Evolutionary conservation across 2,329 filamentous ascomycete genomes (phyloP).

Genomic region (Nannizziopsis barbatae): DNA sequence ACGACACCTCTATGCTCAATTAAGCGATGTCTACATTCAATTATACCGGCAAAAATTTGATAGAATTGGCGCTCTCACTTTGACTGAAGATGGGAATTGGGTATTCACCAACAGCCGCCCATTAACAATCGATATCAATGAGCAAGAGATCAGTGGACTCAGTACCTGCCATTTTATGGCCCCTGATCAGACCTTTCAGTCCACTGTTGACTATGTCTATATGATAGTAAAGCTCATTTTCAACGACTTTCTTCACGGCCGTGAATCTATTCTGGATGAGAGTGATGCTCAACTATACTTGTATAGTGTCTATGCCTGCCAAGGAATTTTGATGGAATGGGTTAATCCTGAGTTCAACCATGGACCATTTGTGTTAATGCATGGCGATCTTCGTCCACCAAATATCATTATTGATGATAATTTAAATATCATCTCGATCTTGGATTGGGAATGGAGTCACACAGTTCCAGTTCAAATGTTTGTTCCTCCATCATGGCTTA

Average conservation of each 20-base stretch:
- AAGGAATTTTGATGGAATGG: slow-evolving; percentile 10
- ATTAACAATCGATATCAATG: slow-evolving; percentile 6
- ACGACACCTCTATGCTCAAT: slow-evolving; percentile 2
- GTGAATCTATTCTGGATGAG: slow-evolving; percentile 5
- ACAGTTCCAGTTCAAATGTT: slow-evolving; percentile 9
- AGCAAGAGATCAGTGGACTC: slow-evolving; percentile 6
- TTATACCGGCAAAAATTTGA: slow-evolving; percentile 8
- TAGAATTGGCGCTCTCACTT: slow-evolving; percentile 3
- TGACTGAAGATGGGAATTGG: slow-evolving; percentile 6
- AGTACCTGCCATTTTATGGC: background rate
- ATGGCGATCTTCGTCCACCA: slow-evolving; percentile 10
- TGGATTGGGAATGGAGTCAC: slow-evolving; percentile 8
- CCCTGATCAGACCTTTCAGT: slow-evolving; percentile 7
- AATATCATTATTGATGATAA: slow-evolving; percentile 11
- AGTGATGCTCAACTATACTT: slow-evolving; percentile 10
- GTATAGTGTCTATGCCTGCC: slow-evolving; percentile 8
- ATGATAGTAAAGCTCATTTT: slow-evolving; percentile 6
- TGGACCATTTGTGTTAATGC: slow-evolving; percentile 11
- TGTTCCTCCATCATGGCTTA: slow-evolving; percentile 6
- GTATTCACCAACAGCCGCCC: slow-evolving; percentile 3
- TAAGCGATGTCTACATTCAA: slow-evolving; percentile 9
- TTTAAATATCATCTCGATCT: slow-evolving; percentile 5
- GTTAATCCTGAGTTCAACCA: slow-evolving; percentile 7
- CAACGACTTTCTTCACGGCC: slow-evolving; percentile 9
- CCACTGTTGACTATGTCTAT: slow-evolving; percentile 8